Percentiles rank a stretch among this genome's conserved stretches.
phyloP scores from a whole-genome alignment of 192 early-diverging fungal species.

The Coemansia sp. region DNA sequence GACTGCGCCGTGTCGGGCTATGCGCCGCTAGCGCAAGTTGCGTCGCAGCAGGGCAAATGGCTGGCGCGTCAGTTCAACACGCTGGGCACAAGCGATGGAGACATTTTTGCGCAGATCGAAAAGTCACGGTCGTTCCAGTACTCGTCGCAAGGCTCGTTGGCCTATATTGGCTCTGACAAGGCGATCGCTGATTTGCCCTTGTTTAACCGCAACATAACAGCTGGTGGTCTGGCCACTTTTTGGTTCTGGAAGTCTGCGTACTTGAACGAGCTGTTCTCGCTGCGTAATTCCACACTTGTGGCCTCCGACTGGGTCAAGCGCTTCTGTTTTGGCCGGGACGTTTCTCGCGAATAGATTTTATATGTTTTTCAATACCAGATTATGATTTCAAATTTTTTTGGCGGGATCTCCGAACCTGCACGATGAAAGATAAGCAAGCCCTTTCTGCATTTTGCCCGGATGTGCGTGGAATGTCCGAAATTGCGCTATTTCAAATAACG shows the following conservation, averaged over 20 bases:
- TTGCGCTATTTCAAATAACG: no score
- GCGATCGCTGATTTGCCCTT: slow-evolving; percentile 94
- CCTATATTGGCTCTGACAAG: slow-evolving; percentile 91
- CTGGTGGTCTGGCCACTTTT: slow-evolving; percentile 69
- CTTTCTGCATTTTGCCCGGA: no score
- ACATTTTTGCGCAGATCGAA: slow-evolving; percentile 32
- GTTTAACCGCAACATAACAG: slow-evolving; percentile 63
- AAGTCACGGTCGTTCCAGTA: slow-evolving; percentile 70
- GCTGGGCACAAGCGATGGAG: slow-evolving; percentile 12
- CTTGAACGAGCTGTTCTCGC: slow-evolving; percentile 77
- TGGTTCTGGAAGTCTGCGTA: slow-evolving; percentile 79
- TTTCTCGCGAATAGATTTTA: slow-evolving; percentile 74
- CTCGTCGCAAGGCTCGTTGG: slow-evolving; percentile 81
- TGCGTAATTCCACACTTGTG: slow-evolving; percentile 80
- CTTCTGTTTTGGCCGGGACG: slow-evolving; percentile 87
- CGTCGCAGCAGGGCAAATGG: slow-evolving; percentile 85
- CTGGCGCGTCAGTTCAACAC: slow-evolving; percentile 71
- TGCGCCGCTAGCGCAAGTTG: slow-evolving; percentile 86
- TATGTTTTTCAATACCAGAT: no score
- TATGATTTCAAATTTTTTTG: not conserved
- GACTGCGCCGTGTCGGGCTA: slow-evolving; percentile 84
- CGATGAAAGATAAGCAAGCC: not conserved
- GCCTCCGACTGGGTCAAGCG: slow-evolving; percentile 91
- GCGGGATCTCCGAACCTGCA: not conserved
- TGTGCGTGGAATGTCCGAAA: no score